These are phyloP conservation scores for Evernia prunastri DNA, from an alignment of 495 filamentous ascomycete species.

Conservation along the genomic window DNA sequence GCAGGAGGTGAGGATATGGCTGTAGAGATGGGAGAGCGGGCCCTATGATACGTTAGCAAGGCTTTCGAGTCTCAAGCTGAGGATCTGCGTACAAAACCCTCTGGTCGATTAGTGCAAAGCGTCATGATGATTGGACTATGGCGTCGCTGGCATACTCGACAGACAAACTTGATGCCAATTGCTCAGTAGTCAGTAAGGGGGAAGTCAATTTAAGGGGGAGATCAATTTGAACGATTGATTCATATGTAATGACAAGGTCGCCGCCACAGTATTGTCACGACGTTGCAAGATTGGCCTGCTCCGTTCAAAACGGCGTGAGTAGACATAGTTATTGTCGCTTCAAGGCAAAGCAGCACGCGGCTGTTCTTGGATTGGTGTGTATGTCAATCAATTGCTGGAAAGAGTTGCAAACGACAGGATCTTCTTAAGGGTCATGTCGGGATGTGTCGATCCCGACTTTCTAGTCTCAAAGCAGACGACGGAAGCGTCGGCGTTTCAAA, in stretches of 20 bases:
- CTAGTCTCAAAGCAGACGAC: background rate
- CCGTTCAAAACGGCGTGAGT: background rate
- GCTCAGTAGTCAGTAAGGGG: background rate
- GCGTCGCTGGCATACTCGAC: background rate
- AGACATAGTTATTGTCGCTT: background rate
- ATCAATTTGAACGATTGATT: background rate
- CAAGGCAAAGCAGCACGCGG: background rate
- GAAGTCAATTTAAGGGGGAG: background rate
- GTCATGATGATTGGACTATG: conserved; percentile 15
- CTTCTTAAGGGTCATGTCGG: conserved; percentile 10
- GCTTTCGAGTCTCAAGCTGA: background rate
- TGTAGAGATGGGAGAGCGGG: conserved; percentile 31
- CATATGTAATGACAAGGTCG: background rate
- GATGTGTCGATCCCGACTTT: conserved; percentile 6
- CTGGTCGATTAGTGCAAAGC: conserved; percentile 31
- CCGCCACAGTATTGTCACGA: background rate
- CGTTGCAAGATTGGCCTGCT: background rate
- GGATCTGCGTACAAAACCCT: conserved; percentile 32
- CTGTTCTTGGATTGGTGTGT: conserved; percentile 3
- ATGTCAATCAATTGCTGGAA: background rate
- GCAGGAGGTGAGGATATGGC: conserved; percentile 34
- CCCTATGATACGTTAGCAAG: conserved; percentile 23
- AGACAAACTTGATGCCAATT: background rate
- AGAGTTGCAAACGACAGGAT: background rate
- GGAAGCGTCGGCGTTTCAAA: no score